Evolutionary conservation across 495 filamentous ascomycete species (phyloP), one percentile per base, ranked within the genome.

Genomic region (Corynascus novoguineensis): DNA sequence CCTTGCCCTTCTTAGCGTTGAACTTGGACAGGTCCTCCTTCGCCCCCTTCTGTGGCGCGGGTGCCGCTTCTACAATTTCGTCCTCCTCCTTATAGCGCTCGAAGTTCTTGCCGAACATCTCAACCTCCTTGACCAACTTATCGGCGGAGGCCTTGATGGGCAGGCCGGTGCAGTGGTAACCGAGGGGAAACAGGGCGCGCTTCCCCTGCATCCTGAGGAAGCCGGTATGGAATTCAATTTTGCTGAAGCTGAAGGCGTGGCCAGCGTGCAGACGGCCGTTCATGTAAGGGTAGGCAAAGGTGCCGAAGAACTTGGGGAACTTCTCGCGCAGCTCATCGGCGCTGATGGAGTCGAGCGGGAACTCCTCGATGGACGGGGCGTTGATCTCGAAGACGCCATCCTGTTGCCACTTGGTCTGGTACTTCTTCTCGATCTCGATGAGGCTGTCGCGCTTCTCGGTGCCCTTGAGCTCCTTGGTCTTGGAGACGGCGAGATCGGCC

Each of bases 111-210:
- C 93, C 95, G 68, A 98, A 98, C 74, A 88, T 78, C 73, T 89
- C 82, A 15, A 96, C 82, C 67, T 98, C 95, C 52, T 92, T 86
- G 45, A 79, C 78, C 34, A 98, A 83, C 74, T 97, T 97, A 73
- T 98, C 93, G 25, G 93, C 92, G 66, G 88, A 95, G 5, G 93
- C 91, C 71, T 96, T 97, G 75, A 98, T 97, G 5, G 93, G 91
- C 84, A 98, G 92, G 67, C 93, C 93, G 0, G 95, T 97, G 73
- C 90, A 95, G 75, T 98, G 93, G 73, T 88, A 97, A 14, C 93
- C 95, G 47, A 89, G 83, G 51, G 93, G 93, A 71, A 92, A 97
- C 42, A 97, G 77, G 56, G 83, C 78, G 44, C 86, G 78, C 75
- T 89, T 89, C 59, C 93, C 93, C 71, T 93, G 82, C 91, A 97